phyloP scores from a whole-genome alignment of 129 eudicot genomes.

The Saposhnikovia divaricata region DNA sequence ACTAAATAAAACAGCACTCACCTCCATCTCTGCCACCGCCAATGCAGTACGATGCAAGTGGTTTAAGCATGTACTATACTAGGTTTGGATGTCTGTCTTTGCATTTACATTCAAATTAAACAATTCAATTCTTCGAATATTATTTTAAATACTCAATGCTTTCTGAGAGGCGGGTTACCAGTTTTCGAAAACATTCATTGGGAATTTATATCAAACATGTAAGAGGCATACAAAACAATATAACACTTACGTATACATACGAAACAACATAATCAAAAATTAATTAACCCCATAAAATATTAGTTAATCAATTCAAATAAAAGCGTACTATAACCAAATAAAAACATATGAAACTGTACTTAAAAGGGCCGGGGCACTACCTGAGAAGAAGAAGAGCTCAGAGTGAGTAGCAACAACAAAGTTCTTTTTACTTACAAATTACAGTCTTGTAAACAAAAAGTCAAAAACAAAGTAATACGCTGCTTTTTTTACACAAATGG shows the following conservation, averaged over 20 bases:
- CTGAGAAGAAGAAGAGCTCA: background rate
- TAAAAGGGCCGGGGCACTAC: background rate
- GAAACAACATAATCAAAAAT: background rate
- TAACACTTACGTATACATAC: background rate
- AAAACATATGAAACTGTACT: background rate
- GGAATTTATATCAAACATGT: background rate
- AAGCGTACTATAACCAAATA: background rate
- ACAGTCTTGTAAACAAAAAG: no score
- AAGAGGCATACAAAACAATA: background rate
- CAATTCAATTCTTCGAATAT: background rate
- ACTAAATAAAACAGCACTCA: no score
- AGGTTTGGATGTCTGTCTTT: background rate
- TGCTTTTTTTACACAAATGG: no score
- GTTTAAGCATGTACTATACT: no score
- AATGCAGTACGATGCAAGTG: no score
- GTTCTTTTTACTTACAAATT: no score
- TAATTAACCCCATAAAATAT: background rate
- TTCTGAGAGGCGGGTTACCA: no score
- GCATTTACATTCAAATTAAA: background rate
- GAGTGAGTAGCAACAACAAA: background rate
- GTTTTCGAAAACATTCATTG: background rate
- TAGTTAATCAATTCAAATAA: background rate
- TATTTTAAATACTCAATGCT: no score
- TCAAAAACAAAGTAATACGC: no score
- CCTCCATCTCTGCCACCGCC: no score